Evolutionary conservation across 1,139 yeast species (phyloP), one percentile per base, ranked within the genome.

Genomic region (Saccharomyces hybrid): DNA sequence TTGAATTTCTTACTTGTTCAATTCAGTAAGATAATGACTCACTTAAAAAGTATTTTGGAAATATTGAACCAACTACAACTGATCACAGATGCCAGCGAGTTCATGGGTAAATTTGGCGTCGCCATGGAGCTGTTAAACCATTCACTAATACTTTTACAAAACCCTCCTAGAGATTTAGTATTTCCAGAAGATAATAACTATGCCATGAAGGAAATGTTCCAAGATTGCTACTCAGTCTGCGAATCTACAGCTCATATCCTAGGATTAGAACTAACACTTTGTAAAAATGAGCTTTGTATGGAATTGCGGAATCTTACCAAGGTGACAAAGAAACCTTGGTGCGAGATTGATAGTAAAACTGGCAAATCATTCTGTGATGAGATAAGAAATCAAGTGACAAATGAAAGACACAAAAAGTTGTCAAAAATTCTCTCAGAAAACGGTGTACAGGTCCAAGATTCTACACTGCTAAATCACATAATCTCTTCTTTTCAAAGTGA

Each of bases 241-340:
- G 65, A 65, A 46, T 62, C 68, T 5, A 55, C 61, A 6, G 70
- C 67, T 46, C 68, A 66, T 54, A 55, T 57, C 44, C 50, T 68
- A 11, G 60, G 63, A 46, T 51, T 68, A 5, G 72, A 68, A 51
- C 52, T 67, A 13, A 59, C 64, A 4, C 55, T 68, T 11, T 60
- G 62, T 49, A 60, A 60, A 32, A 65, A 63, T 48, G 70, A 68
- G 52, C 54, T 68, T 6, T 60, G 65, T 49, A 58, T 68, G 23
- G 71, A 68, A 31, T 57, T 68, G 41, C 58, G 70, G 47, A 66
- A 67, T 53, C 53, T 68, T 41, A 52, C 46, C 4, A 66, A 64
- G 55, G 63, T 66, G n/a, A 58, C 61, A 4, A 72, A 70, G 54
- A 62, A 59, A 42, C 77, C 77, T 5, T 73, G 76, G 76, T 60